Evolutionary conservation across 169 alveolate genomes (phyloP), one percentile per base, ranked within the genome.

Genomic region (Plasmodium adleri): DNA sequence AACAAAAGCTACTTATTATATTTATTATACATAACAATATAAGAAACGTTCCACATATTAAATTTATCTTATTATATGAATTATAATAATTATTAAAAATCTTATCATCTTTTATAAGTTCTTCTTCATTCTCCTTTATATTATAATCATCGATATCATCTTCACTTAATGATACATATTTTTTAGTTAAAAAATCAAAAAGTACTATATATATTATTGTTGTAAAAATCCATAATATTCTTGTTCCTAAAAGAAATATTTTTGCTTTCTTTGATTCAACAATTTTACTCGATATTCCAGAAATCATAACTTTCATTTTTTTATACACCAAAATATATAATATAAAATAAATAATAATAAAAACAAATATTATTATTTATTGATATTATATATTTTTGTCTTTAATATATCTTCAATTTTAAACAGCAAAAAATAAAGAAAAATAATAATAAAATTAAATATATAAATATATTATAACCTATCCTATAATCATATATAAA

Each of bases 71-170:
- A 60, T 26, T 52, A 80, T 39, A 80, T 56, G 90, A 12, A 28
- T 56, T 80, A 24, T 80, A 67, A 67, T 80, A 80, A 80, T 80
- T 68, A 45, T 13, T 15, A 67, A 54, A 80, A 39, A 80, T 80
- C 45, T 80, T n/a, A 68, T 80, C 63, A 54, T 28, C 49, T 60
- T 67, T 67, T 32, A 80, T 58, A 58, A 78, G 64, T 9, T 78
- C 15, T 49, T n/a, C 39, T 13, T 32, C 56, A 32, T 22, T 45
- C 6, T 62, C 74, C 2, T 9, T 2, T 63, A 78, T 78, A 10
- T 70, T 71, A 28, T 78, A 63, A 0, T 17, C 20, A 17, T 2
- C 49, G 22, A 24, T 64, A 50, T 78, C 63, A 20, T 64, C 72
- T 45, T 63, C 60, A n/a, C 89, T 50, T 26, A 78, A 24, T 64